Percentiles rank a stretch among this genome's conserved stretches.
Conservation (phyloP, 768 basidiomycete genomes). For the Hericium coralloides region DNA sequence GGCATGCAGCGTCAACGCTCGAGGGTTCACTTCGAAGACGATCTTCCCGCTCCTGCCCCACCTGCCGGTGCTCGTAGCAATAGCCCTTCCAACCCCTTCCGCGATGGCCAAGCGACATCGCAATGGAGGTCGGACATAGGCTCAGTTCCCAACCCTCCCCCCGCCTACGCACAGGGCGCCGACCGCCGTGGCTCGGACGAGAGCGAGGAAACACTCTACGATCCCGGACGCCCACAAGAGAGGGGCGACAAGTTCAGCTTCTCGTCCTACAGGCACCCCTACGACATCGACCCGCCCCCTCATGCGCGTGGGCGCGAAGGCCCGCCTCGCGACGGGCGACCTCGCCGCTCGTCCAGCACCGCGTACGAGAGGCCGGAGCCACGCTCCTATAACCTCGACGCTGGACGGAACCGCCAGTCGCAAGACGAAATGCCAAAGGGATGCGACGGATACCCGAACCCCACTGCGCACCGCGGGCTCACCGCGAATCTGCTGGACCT, state of each 20-base stretch:
- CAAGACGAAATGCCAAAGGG: not conserved
- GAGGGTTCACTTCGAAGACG: not conserved
- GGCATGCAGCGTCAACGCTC: not conserved
- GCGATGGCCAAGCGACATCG: not conserved
- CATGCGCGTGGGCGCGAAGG: slow-evolving; percentile 23
- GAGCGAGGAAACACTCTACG: slow-evolving; percentile 30
- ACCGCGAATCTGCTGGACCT: not conserved
- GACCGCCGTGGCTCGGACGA: slow-evolving; percentile 24
- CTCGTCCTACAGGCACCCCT: slow-evolving; percentile 50
- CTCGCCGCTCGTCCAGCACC: not conserved
- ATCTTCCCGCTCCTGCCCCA: not conserved
- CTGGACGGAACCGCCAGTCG: not conserved
- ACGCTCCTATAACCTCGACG: not conserved
- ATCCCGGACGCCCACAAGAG: slow-evolving; percentile 11
- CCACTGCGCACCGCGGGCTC: not conserved
- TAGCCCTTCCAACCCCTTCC: not conserved
- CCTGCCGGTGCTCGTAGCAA: not conserved
- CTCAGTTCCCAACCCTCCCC: not conserved
- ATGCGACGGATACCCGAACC: not conserved
- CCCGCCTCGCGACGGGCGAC: not conserved
- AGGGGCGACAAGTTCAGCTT: slow-evolving; percentile 30
- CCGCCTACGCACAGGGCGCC: not conserved
- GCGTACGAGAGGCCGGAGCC: not conserved
- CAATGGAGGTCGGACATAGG: not conserved
- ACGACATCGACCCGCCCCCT: slow-evolving; percentile 46